Base-by-base conservation (phyloP, 352 stramenopile species). In the Globisporangium solare region DNA sequence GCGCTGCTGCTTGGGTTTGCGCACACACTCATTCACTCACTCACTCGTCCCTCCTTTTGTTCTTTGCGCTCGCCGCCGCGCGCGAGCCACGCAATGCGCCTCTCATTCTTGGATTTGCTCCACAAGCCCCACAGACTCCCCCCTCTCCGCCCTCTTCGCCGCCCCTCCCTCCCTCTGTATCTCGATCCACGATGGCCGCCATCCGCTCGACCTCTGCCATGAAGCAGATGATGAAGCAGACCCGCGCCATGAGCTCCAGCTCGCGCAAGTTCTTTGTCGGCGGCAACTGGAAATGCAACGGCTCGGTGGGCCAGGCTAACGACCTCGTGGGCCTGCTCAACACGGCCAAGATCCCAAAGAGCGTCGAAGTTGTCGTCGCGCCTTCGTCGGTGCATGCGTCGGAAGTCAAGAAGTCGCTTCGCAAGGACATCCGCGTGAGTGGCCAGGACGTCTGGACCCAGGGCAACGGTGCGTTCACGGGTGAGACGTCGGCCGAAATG, bases 251-350 rank as follows among this genome's bases (percentile, higher is more conserved):
- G 74, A 87, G 78, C 66, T 77, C 76, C 35, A 69, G 54, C 59
- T 71, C 83, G 47, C 79, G 85, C 67, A 98, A 99, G 84, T 98
- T 99, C 71, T 98, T 99, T 69, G 94, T 99, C 42, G 97, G 97
- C 46, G 97, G 97, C 70, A 99, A 99, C 89, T 99, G 97, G 97
- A 99, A 99, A 74, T 99, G 96, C 84, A 93, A 93, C 59, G 83
- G 83, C 57, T 93, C 83, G 47, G 27, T 89, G 27, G 58, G 60
- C 55, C 81, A 90, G 65, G 76, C 79, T 31, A 57, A 80, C 18
- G 75, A 87, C 35, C 79, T 92, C 54, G 83, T 94, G 7, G 73
- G 74, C 35, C 74, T 88, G 62, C 80, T 94, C 64, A 94, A 94
- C 77, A 89, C 78, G 63, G 82, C 78, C 64, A 83, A 84, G 62